These are phyloP conservation scores for Trametes pubescens DNA, from an alignment of 1,284 basidiomycete species.

Conservation along the genomic window DNA sequence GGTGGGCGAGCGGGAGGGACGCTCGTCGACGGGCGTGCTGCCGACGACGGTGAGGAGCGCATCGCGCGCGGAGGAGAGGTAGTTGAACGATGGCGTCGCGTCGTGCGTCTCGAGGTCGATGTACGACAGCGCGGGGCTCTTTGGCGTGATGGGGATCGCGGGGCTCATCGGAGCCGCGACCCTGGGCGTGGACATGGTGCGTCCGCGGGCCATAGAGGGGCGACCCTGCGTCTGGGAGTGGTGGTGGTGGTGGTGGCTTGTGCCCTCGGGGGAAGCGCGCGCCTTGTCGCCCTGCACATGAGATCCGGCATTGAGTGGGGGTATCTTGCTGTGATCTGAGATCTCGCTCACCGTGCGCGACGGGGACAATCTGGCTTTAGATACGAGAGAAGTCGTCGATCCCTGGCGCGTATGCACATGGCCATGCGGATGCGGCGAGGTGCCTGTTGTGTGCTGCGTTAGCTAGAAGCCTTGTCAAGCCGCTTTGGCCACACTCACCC, in stretches of 20 bases:
- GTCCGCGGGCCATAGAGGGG: conserved; percentile 13
- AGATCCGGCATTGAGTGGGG: background rate
- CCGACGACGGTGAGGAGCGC: conserved; percentile 31
- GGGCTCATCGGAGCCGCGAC: conserved; percentile 19
- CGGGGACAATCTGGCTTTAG: conserved; percentile 24
- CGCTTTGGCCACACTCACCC: conserved; percentile 4
- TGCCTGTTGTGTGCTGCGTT: conserved; percentile 8
- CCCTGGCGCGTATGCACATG: conserved; percentile 24
- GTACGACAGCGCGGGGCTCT: conserved; percentile 30
- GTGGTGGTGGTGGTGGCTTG: background rate
- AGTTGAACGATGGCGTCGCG: conserved; percentile 22
- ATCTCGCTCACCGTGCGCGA: conserved; percentile 25
- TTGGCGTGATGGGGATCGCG: conserved; percentile 20
- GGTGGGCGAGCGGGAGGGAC: conserved; percentile 23
- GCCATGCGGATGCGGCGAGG: conserved; percentile 27
- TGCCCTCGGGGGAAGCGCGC: conserved; percentile 15
- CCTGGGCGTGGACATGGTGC: conserved; percentile 24
- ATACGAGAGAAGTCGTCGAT: conserved; percentile 17
- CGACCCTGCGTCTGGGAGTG: background rate
- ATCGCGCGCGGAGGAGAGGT: conserved; percentile 32
- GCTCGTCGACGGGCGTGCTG: conserved; percentile 23
- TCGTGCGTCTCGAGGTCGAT: conserved; percentile 29
- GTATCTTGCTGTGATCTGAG: background rate
- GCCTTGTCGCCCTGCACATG: conserved; percentile 17
- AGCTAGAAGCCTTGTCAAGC: background rate